A percentile compares a stretch with the other conserved stretches of the same genome.
These are phyloP conservation scores for Talaromyces pinophilus DNA, from an alignment of 2,329 filamentous ascomycete genomes.

Conservation along the genomic window DNA sequence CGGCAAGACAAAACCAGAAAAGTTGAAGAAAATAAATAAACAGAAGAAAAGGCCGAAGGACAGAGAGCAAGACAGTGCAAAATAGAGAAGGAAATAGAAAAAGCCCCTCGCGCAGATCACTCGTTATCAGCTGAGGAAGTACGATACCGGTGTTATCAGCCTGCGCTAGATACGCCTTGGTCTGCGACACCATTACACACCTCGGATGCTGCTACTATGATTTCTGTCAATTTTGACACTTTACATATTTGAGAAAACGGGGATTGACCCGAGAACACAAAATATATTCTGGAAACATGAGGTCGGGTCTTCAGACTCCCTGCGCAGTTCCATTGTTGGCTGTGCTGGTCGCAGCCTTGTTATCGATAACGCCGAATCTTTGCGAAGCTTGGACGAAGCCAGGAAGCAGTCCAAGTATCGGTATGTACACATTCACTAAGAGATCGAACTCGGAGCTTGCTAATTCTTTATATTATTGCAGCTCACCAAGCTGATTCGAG, in stretches of 20 bases:
- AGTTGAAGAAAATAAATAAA: neutral
- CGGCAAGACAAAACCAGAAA: neutral
- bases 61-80: neutral
- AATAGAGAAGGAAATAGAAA: neutral
- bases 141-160: neutral
- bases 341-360: conserved; percentile 18
- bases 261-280: neutral
- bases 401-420: conserved; percentile 2
- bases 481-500: neutral
- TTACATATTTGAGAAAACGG: neutral
- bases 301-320: conserved; percentile 18
- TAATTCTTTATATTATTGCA: neutral
- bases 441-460: neutral
- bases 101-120: neutral
- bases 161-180: neutral
- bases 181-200: neutral
- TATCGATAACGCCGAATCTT: conserved; percentile 19
- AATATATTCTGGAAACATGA: conserved; percentile 8
- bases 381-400: conserved; percentile 20
- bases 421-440: neutral
- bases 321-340: conserved; percentile 20
- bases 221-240: neutral
- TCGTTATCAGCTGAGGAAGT: conserved; percentile 4
- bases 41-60: neutral
- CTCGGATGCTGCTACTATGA: conserved; percentile 6